A percentile compares a stretch with the other conserved stretches of the same genome.
Evolutionary conservation across 2,329 filamentous ascomycete species (phyloP).

Genomic region (Fonsecaea erecta): DNA sequence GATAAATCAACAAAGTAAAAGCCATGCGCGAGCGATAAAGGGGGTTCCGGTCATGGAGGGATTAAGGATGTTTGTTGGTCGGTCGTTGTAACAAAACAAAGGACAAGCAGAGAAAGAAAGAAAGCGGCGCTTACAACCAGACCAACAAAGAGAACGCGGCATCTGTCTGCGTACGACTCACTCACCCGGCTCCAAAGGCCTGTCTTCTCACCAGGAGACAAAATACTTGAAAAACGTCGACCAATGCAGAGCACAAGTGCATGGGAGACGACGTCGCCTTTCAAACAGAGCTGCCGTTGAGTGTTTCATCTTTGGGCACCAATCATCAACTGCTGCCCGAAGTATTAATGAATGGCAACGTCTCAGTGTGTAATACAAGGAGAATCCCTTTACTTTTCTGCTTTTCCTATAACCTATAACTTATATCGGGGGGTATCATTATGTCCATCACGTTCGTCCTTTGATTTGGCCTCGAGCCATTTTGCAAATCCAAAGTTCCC

Average conservation of each 20-base stretch:
- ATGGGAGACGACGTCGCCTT: neutral
- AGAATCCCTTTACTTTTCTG: neutral
- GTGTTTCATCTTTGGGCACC: neutral
- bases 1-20: no score
- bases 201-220: no score
- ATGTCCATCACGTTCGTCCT: conserved; percentile 21
- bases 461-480: neutral
- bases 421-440: conserved; percentile 29
- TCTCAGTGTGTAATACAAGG: neutral
- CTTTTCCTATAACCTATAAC: conserved; percentile 2
- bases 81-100: no score
- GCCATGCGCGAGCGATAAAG: no score
- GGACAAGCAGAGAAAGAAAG: neutral
- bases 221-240: neutral
- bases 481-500: neutral
- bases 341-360: neutral
- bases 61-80: no score
- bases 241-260: neutral
- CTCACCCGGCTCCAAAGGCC: neutral
- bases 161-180: neutral
- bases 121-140: neutral
- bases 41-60: no score
- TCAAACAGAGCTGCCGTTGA: neutral
- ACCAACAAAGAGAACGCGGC: neutral
- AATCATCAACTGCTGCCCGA: neutral